Percentiles rank a stretch among this genome's conserved stretches.
Conservation (phyloP, 306 rosid genomes). For the Pterocarpus macrocarpus region DNA sequence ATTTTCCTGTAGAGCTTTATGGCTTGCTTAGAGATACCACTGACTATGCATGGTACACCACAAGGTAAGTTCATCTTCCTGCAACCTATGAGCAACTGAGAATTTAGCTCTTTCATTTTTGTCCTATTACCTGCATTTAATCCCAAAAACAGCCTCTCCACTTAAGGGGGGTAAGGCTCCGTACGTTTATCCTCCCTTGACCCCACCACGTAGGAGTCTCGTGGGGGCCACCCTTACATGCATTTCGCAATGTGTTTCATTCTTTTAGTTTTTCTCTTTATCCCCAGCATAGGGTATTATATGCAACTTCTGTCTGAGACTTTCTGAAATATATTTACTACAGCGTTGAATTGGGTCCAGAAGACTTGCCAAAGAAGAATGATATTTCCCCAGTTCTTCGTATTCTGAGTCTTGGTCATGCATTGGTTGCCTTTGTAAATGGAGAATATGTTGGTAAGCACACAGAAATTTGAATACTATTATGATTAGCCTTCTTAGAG, state of each 20-base stretch:
- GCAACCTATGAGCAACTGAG: not conserved
- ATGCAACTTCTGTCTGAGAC: constrained; percentile 5
- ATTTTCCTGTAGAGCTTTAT: constrained; percentile 69
- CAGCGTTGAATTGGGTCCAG: constrained; percentile 71
- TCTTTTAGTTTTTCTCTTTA: not conserved
- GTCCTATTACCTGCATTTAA: no score
- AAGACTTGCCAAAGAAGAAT: constrained; percentile 69
- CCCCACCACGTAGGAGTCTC: no score
- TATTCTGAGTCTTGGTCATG: constrained; percentile 79
- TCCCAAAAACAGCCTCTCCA: no score
- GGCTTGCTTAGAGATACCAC: constrained; percentile 70
- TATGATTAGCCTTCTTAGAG: not conserved
- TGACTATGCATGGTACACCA: constrained; percentile 91
- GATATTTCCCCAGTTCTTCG: constrained; percentile 69
- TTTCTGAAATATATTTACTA: constrained; percentile 25
- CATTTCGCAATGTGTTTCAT: not conserved
- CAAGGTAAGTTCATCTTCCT: constrained; percentile 60
- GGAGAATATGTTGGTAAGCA: constrained; percentile 82
- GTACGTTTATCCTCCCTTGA: no score
- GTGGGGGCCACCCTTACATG: no score
- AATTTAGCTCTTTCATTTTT: not conserved
- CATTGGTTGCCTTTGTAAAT: constrained; percentile 70
- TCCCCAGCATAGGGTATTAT: not conserved
- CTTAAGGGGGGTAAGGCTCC: no score
- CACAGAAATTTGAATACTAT: not conserved